Evolutionary conservation across 805 yeast genomes (phyloP).

Genomic region (Zygoascus tannicola): DNA sequence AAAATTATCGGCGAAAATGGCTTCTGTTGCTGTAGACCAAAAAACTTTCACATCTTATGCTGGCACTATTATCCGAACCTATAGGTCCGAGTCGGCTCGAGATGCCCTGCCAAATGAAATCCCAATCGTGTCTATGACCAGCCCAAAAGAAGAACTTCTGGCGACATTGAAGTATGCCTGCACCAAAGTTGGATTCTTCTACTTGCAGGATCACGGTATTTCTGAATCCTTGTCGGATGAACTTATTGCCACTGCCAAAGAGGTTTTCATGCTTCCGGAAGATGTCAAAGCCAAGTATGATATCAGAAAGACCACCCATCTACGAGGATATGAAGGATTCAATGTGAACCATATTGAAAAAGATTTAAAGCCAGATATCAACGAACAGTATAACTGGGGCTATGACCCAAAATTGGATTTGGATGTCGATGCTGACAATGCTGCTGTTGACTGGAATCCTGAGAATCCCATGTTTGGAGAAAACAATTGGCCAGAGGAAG

Average conservation of each 20-base stretch:
- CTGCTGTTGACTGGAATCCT: background rate
- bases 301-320: constrained; percentile 3
- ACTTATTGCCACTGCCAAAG: constrained; percentile 1
- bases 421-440: background rate
- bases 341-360: constrained; percentile 2
- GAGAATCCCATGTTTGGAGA: constrained; percentile 2
- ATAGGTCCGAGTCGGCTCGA: background rate
- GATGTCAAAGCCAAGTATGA: constrained; percentile 4
- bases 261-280: constrained; percentile 6
- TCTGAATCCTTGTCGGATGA: constrained; percentile 21
- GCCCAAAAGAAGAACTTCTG: background rate
- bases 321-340: constrained; percentile 6
- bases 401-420: constrained; percentile 8
- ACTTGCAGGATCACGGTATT: constrained; percentile 25
- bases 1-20: too few relatives aligned
- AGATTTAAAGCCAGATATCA: constrained; percentile 5
- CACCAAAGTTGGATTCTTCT: constrained; percentile 27
- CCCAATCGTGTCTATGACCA: constrained; percentile 1
- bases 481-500: constrained; percentile 5
- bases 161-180: background rate
- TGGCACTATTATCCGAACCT: constrained; percentile 1
- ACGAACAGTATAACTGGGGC: constrained; percentile 7
- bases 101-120: background rate
- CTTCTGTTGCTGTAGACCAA: background rate
- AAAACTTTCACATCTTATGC: constrained; percentile 5